A percentile compares a stretch with the other conserved stretches of the same genome.
Conservation (phyloP, 441 rosid genomes). For the Pelargonium cotyledonis region DNA sequence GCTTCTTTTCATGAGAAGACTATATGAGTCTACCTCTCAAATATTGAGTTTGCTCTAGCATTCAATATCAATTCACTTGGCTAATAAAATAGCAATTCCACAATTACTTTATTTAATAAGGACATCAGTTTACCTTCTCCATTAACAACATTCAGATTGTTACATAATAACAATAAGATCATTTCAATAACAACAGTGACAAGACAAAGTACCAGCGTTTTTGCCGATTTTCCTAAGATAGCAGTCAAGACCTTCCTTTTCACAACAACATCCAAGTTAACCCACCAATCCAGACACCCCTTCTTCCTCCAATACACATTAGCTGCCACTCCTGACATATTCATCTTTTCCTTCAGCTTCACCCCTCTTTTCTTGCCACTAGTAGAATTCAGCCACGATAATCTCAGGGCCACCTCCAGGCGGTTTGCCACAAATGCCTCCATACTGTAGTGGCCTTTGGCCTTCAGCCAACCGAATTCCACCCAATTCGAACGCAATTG, state of each 20-base stretch:
- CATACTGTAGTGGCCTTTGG: slow-evolving; percentile 77
- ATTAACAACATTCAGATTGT: background rate
- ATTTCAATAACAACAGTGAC: background rate
- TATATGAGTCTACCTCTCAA: background rate
- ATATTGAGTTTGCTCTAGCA: background rate
- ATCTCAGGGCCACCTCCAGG: slow-evolving; percentile 80
- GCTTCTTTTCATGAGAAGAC: background rate
- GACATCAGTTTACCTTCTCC: background rate
- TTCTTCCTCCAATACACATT: slow-evolving; percentile 91
- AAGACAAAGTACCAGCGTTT: slow-evolving; percentile 51
- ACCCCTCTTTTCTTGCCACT: slow-evolving; percentile 67
- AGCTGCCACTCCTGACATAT: slow-evolving; percentile 47
- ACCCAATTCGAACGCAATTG: slow-evolving; percentile 77
- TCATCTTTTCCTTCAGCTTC: slow-evolving; percentile 72
- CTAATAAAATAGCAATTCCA: background rate
- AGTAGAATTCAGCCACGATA: slow-evolving; percentile 74
- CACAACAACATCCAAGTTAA: slow-evolving; percentile 42
- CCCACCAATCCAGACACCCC: slow-evolving; percentile 90
- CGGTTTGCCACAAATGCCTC: slow-evolving; percentile 82
- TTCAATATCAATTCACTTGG: background rate
- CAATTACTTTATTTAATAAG: background rate
- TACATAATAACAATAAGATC: background rate
- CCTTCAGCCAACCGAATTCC: slow-evolving; percentile 83
- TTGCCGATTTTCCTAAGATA: slow-evolving; percentile 62
- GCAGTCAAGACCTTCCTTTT: slow-evolving; percentile 45